Evolutionary conservation across 129 eudicot species (phyloP).

Genomic region (Solidago caesia): DNA sequence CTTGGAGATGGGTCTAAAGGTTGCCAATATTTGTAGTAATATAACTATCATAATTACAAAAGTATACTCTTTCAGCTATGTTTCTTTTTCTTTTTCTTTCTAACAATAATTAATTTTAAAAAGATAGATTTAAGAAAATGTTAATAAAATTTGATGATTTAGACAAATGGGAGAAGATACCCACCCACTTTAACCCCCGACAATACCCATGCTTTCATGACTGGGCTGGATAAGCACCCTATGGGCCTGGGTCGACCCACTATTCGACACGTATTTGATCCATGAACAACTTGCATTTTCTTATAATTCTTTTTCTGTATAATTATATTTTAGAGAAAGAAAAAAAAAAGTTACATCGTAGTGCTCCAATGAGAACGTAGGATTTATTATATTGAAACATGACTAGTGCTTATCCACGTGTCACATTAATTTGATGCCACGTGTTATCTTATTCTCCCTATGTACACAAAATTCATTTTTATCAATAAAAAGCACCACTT

Average conservation of each 20-base stretch:
- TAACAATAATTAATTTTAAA: background rate
- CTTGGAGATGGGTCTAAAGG: too few species aligned
- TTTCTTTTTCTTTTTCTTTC: background rate
- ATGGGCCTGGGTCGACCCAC: slow-evolving; percentile 44
- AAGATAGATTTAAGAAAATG: background rate
- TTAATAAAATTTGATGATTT: background rate
- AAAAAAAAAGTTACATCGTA: slow-evolving; percentile 17
- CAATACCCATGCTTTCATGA: slow-evolving; percentile 40
- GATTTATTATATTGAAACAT: slow-evolving; percentile 12
- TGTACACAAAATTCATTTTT: slow-evolving; percentile 17
- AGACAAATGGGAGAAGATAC: slow-evolving; percentile 21
- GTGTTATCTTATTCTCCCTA: slow-evolving; percentile 15
- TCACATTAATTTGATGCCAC: slow-evolving; percentile 10
- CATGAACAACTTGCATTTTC: slow-evolving; percentile 35
- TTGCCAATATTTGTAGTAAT: too few species aligned
- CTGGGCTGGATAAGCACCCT: slow-evolving; percentile 36
- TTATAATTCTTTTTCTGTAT: slow-evolving; percentile 9
- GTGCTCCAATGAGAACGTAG: slow-evolving; percentile 37
- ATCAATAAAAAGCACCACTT: slow-evolving; percentile 5
- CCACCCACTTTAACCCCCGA: slow-evolving; percentile 30
- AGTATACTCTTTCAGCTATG: slow-evolving; percentile 1
- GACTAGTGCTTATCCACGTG: slow-evolving; percentile 28
- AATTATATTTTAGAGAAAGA: background rate
- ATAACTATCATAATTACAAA: background rate
- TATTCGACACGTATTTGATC: slow-evolving; percentile 41